These are phyloP conservation scores for Pueraria montana DNA, from an alignment of 306 rosid species.

Conservation along the genomic window DNA sequence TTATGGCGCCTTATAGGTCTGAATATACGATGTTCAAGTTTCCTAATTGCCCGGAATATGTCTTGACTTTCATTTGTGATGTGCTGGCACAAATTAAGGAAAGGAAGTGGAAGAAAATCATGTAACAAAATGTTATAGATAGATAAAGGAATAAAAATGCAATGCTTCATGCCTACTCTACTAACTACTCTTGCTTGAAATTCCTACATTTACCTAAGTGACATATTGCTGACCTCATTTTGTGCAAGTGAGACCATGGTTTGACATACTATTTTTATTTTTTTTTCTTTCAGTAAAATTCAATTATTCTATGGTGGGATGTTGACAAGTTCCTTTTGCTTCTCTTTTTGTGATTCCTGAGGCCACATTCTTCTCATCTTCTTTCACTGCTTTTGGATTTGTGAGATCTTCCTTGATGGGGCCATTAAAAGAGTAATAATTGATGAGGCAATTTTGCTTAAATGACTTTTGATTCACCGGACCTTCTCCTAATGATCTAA, in stretches of 20 bases:
- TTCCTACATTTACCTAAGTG: slow-evolving; percentile 44
- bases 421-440: slow-evolving; percentile 73
- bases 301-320: slow-evolving; percentile 68
- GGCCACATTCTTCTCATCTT: slow-evolving; percentile 87
- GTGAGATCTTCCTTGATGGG: slow-evolving; percentile 65
- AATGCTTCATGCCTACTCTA: slow-evolving; percentile 40
- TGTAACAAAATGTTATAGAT: slow-evolving; percentile 11
- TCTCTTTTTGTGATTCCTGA: slow-evolving; percentile 84
- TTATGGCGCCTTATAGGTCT: slow-evolving; percentile 24
- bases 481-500: slow-evolving; percentile 67
- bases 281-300: slow-evolving; percentile 34
- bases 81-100: slow-evolving; percentile 36
- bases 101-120: slow-evolving; percentile 20
- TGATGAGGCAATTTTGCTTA: slow-evolving; percentile 71
- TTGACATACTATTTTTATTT: slow-evolving; percentile 37
- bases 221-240: slow-evolving; percentile 68
- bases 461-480: slow-evolving; percentile 78
- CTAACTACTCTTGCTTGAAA: neutral
- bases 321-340: slow-evolving; percentile 85
- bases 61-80: slow-evolving; percentile 35
- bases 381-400: slow-evolving; percentile 65
- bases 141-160: neutral
- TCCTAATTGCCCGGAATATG: slow-evolving; percentile 53
- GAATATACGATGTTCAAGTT: slow-evolving; percentile 30
- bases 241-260: slow-evolving; percentile 45